Percentiles rank a stretch among this genome's conserved stretches.
phyloP scores from a whole-genome alignment of 2,329 filamentous ascomycete genomes.

The Bretziella fagacearum region DNA sequence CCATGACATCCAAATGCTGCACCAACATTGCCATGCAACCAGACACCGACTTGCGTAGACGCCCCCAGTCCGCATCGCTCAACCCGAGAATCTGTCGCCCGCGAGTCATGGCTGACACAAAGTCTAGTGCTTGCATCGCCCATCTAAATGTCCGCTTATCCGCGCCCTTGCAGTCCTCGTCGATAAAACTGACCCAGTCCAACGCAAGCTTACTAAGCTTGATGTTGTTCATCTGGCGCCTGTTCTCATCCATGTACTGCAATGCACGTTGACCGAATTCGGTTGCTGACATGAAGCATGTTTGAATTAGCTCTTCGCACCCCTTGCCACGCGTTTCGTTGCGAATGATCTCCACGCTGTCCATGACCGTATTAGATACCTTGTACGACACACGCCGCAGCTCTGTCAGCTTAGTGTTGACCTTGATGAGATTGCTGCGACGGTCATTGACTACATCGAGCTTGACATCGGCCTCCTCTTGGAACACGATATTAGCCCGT shows the following conservation, averaged over 20 bases:
- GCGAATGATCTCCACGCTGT: conserved; percentile 85
- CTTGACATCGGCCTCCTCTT: conserved; percentile 64
- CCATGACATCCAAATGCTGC: conserved; percentile 98
- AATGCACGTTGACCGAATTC: conserved; percentile 93
- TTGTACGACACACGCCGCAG: conserved; percentile 94
- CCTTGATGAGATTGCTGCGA: conserved; percentile 79
- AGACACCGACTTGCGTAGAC: conserved; percentile 71
- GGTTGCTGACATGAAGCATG: conserved; percentile 96
- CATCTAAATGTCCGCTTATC: conserved; percentile 94
- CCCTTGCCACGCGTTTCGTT: conserved; percentile 69
- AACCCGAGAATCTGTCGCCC: conserved; percentile 87
- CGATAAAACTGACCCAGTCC: conserved; percentile 97
- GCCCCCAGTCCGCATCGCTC: conserved; percentile 71
- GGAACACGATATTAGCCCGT: conserved; percentile 61
- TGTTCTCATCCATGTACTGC: conserved; percentile 87
- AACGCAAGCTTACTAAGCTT: conserved; percentile 84
- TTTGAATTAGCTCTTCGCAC: conserved; percentile 91
- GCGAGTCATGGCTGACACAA: conserved; percentile 92
- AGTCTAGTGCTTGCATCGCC: conserved; percentile 89
- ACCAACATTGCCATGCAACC: conserved; percentile 96
- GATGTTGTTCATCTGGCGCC: conserved; percentile 91
- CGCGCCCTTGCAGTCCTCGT: conserved; percentile 85
- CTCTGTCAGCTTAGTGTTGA: conserved; percentile 79
- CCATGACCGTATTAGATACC: conserved; percentile 95
- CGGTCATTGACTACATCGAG: conserved; percentile 84